Percentiles rank a stretch among this genome's conserved stretches.
Evolutionary conservation across 768 basidiomycete species (phyloP).

Genomic region (Amanita muscaria): DNA sequence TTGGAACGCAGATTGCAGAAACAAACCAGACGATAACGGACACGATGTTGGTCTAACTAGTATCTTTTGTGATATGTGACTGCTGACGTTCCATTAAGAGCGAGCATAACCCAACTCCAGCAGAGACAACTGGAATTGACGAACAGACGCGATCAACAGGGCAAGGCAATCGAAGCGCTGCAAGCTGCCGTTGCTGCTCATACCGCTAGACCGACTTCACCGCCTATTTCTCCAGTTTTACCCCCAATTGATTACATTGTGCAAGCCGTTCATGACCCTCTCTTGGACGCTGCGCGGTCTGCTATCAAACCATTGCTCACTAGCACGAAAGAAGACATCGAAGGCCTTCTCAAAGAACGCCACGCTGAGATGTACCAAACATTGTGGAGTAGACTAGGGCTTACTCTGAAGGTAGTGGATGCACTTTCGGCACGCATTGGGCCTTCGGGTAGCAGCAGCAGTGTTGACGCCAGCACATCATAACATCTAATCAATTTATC

Average conservation of each 20-base stretch:
- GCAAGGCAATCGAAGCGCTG: slow-evolving; percentile 18
- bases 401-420: slow-evolving; percentile 4
- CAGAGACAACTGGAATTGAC: slow-evolving; percentile 13
- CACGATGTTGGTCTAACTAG: neutral
- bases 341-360: slow-evolving; percentile 15
- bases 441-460: too few species aligned
- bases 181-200: slow-evolving; percentile 17
- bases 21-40: neutral
- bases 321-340: slow-evolving; percentile 15
- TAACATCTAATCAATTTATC: too few species aligned
- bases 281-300: slow-evolving; percentile 17
- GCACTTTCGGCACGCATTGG: neutral
- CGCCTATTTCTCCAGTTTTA: slow-evolving; percentile 11
- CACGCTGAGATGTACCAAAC: slow-evolving; percentile 18
- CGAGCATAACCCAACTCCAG: slow-evolving; percentile 5
- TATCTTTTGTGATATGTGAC: neutral
- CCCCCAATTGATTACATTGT: slow-evolving; percentile 18
- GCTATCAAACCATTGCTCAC: slow-evolving; percentile 18
- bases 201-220: slow-evolving; percentile 13
- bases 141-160: slow-evolving; percentile 12
- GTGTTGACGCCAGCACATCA: too few species aligned
- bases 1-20: neutral
- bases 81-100: neutral
- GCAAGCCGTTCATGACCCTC: slow-evolving; percentile 17
- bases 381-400: slow-evolving; percentile 18